Base-by-base conservation (phyloP, 2,329 filamentous ascomycete genomes). In the Epichloe hybrida region DNA sequence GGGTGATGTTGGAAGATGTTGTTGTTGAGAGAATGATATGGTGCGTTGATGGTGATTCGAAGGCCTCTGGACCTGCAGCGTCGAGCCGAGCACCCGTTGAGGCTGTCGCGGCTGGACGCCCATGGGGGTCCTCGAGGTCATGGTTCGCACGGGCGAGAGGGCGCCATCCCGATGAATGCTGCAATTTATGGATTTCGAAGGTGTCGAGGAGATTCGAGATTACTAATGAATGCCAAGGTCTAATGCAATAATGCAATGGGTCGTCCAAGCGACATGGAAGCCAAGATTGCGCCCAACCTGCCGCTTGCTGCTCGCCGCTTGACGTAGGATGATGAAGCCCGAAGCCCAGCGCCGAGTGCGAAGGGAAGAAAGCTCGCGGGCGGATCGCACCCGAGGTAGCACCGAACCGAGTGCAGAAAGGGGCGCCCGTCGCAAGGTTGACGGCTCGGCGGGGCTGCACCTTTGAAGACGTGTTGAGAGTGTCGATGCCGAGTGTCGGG, bases 91-190 rank as follows among this genome's bases (percentile, higher is more conserved):
- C 58, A 73, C 71, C 66, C 76, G 73, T 66, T 77, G 75, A 66
- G 77, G 75, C 70, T 72, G 76, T 69, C 75, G 75, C 71, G 74
- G 75, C 64, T 74, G 73, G 69, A 74, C 74, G 71, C 74, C 74
- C 73, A 78, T 71, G 62, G 74, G 74, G 66, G 75, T 75, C 72
- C 76, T 70, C 64, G 76, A 77, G 72, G 74, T 79, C 77, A 80
- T 80, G 70, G 67, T 71, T 69, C 67, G 63, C 59, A 61, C 61
- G 62, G 59, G 61, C 66, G 64, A 64, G 62, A 65, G 64, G 69
- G 67, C 73, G 69, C 66, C 67, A 69, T 69, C 56, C 66, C 65
- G 65, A 55, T 52, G 38, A 52, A 49, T 47, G 35, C 35, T 48
- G n/a, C 27, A 56, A 40, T 45, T 23, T 36, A 42, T 47, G 49